Evolutionary conservation across 169 alveolate species (phyloP).

Genomic region (Eimeria necatrix): DNA sequence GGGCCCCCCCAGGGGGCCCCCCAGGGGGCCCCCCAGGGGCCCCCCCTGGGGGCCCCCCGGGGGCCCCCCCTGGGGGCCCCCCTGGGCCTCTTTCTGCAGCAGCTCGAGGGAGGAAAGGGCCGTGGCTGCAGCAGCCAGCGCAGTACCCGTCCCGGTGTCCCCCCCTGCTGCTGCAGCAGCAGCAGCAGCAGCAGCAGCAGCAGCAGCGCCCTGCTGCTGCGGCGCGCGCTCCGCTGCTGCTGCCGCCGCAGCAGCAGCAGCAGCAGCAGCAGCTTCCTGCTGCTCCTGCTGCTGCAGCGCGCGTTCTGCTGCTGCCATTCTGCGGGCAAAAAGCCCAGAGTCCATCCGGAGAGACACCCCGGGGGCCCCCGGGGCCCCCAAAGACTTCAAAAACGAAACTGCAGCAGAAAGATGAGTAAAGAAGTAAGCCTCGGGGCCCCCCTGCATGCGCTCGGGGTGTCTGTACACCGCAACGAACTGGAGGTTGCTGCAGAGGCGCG

Average conservation of each 20-base stretch:
- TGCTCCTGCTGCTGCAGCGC: background rate
- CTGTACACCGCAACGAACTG: slow-evolving; percentile 64
- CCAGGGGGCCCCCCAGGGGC: background rate
- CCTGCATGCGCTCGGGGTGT: slow-evolving; percentile 54
- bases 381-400: slow-evolving; percentile 28
- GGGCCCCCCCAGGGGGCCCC: no score
- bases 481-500: slow-evolving; percentile 18
- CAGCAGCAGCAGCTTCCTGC: background rate
- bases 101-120: slow-evolving; percentile 67
- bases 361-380: slow-evolving; percentile 38
- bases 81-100: background rate
- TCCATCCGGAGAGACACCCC: background rate
- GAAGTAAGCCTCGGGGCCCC: slow-evolving; percentile 73
- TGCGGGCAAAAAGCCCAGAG: background rate
- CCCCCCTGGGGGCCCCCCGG: background rate
- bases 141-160: slow-evolving; percentile 9
- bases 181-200: no score
- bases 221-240: background rate
- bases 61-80: background rate
- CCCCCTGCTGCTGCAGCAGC: slow-evolving; percentile 19
- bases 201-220: no score
- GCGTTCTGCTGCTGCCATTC: slow-evolving; percentile 28
- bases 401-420: slow-evolving; percentile 74
- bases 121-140: slow-evolving; percentile 71
- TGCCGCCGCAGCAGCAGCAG: background rate